Base-by-base conservation (phyloP, 139 green algal genomes). In the Micromonas commoda region DNA sequence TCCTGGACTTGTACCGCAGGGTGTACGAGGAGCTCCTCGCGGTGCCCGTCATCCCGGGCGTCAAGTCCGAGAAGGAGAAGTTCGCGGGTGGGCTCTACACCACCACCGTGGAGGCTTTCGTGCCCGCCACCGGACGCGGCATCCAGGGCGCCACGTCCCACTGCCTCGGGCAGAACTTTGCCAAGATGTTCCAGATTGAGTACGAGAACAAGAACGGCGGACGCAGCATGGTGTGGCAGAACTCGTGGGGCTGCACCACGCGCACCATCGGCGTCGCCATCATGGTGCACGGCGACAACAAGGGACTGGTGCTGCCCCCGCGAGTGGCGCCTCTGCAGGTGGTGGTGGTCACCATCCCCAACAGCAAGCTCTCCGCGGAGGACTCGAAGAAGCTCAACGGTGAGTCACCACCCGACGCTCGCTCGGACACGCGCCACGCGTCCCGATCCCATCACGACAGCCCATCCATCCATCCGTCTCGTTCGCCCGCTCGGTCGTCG, bases 151-250 rank as follows among this genome's bases (percentile, higher is more conserved):
- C 88, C 33, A 99, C 95, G 54, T 92, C 83, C 24, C 95, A 99
- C 86, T 96, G 91, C 88, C 87, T 99, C 76, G 95, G 95, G 0
- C 95, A 99, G 83, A 99, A 99, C 86, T 99, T 99, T 91, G 84
- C 85, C 88, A 96, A 89, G 77, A 89, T 89, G 85, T 89, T 89
- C 54, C 16, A 84, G 82, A 94, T 94, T 60, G 83, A 91, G 86
- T 99, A 91, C 81, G 93, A 98, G 88, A 88, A 88, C 5, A 87
- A 93, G 61, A 88, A 94, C 39, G 87, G 87, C 51, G 77, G 71
- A 29, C 89, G 91, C 77, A 72, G 86, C 73, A 80, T 90, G 72
- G 90, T 88, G 53, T 99, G 95, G 95, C 92, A 99, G 82, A 99
- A 97, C 88, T 93, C 84, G 31, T 99, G 94, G 93, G 95, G 95